These are phyloP conservation scores for Fusarium lyarnte DNA, from an alignment of 2,329 filamentous ascomycete species.

Conservation along the genomic window DNA sequence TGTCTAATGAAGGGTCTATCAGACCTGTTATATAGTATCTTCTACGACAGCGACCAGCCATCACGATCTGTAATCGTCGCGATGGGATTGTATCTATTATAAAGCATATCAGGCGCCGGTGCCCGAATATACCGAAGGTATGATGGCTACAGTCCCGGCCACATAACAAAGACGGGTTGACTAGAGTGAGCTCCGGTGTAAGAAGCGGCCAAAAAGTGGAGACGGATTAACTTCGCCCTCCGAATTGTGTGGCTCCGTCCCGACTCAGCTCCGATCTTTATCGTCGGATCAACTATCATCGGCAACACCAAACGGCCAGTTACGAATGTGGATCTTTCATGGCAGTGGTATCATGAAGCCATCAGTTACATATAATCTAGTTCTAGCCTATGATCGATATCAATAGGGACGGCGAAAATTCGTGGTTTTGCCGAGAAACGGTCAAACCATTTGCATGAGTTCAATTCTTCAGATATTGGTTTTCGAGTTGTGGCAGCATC, in stretches of 20 bases:
- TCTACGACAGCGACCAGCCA: rapidly evolving
- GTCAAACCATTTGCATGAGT: no score
- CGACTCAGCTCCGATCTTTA: not conserved
- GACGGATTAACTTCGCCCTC: constrained; percentile 18
- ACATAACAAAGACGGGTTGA: not conserved
- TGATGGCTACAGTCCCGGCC: not conserved
- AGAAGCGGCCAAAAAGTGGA: constrained; percentile 9
- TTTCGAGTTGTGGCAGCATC: not conserved
- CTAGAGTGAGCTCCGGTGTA: not conserved
- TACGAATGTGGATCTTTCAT: not conserved
- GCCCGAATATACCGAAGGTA: constrained; percentile 1
- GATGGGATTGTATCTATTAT: not conserved
- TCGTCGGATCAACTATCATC: constrained; percentile 6
- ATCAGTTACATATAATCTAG: not conserved
- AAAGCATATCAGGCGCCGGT: not conserved
- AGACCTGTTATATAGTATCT: not conserved
- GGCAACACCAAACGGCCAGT: not conserved
- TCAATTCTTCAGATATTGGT: not conserved
- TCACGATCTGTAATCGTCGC: not conserved
- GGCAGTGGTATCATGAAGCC: not conserved
- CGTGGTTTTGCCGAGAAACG: not conserved
- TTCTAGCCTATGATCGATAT: no score
- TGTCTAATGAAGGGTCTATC: not conserved
- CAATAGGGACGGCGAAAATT: not conserved
- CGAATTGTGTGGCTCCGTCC: constrained; percentile 12